Evolutionary conservation across 495 filamentous ascomycete genomes (phyloP).

Genomic region (Terfezia boudieri): DNA sequence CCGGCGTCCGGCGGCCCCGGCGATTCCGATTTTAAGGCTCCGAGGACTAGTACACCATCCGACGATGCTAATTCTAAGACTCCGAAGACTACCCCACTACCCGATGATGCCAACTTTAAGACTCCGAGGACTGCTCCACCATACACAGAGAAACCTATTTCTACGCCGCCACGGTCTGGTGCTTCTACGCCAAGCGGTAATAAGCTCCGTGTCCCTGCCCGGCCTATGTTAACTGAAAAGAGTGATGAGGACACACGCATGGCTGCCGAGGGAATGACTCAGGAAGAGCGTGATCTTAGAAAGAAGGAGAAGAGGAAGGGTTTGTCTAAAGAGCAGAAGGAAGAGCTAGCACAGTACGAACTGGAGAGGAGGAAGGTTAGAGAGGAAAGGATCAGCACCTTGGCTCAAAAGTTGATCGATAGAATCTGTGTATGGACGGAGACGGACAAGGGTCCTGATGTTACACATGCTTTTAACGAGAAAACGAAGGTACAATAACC

Average conservation of each 20-base stretch:
- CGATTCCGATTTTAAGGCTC: background rate
- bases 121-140: conserved; percentile 18
- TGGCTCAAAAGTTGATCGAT: conserved; percentile 67
- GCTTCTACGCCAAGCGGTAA: conserved; percentile 41
- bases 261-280: conserved; percentile 43
- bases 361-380: conserved; percentile 60
- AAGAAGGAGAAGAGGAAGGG: conserved; percentile 78
- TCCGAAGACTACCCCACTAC: conserved; percentile 5
- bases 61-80: conserved; percentile 9
- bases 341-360: conserved; percentile 74
- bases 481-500: conserved; percentile 45
- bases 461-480: conserved; percentile 72
- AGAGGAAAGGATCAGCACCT: conserved; percentile 71
- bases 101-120: conserved; percentile 1
- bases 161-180: conserved; percentile 27
- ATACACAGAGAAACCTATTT: conserved; percentile 11
- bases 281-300: conserved; percentile 44
- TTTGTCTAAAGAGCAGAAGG: conserved; percentile 69
- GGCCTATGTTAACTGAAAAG: conserved; percentile 70
- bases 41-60: conserved; percentile 7
- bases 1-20: background rate
- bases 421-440: conserved; percentile 92
- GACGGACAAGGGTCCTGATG: conserved; percentile 68
- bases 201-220: conserved; percentile 35
- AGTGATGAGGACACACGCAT: conserved; percentile 66